A percentile compares a stretch with the other conserved stretches of the same genome.
Conservation (phyloP, 2,329 filamentous ascomycete species). For the Aspergillus proliferans region DNA sequence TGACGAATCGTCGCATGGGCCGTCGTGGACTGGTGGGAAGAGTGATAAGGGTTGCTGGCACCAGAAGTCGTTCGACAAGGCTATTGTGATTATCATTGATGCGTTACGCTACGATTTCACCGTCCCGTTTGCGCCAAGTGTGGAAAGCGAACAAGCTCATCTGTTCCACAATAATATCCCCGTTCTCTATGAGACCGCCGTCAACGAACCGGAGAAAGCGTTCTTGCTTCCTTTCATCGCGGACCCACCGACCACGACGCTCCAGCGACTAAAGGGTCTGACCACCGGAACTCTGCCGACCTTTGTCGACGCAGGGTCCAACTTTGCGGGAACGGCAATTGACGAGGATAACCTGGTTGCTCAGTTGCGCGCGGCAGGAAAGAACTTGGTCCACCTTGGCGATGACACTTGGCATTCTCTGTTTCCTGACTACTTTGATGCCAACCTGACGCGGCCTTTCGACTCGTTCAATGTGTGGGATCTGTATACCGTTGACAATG, state of each 20-base stretch:
- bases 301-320: slow-evolving; percentile 88
- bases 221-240: slow-evolving; percentile 93
- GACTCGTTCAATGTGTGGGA: slow-evolving; percentile 99
- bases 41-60: slow-evolving; percentile 80
- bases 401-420: slow-evolving; percentile 95
- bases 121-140: slow-evolving; percentile 59
- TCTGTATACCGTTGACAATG: slow-evolving; percentile 91
- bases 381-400: slow-evolving; percentile 86
- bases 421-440: slow-evolving; percentile 89
- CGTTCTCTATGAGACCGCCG: slow-evolving; percentile 75
- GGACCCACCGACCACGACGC: slow-evolving; percentile 87
- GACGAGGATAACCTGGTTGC: slow-evolving; percentile 79
- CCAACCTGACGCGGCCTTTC: slow-evolving; percentile 78
- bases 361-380: slow-evolving; percentile 58
- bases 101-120: slow-evolving; percentile 96
- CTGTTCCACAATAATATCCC: slow-evolving; percentile 85
- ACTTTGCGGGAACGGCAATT: slow-evolving; percentile 90
- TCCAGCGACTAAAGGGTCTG: slow-evolving; percentile 86
- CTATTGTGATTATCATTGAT: slow-evolving; percentile 84
- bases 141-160: slow-evolving; percentile 42
- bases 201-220: slow-evolving; percentile 68
- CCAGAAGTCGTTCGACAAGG: slow-evolving; percentile 85
- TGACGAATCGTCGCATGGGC: slow-evolving; percentile 26
- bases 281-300: slow-evolving; percentile 94
- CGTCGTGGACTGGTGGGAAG: slow-evolving; percentile 13